These are phyloP conservation scores for Penicillium parvum DNA, from an alignment of 495 filamentous ascomycete species.

Conservation along the genomic window DNA sequence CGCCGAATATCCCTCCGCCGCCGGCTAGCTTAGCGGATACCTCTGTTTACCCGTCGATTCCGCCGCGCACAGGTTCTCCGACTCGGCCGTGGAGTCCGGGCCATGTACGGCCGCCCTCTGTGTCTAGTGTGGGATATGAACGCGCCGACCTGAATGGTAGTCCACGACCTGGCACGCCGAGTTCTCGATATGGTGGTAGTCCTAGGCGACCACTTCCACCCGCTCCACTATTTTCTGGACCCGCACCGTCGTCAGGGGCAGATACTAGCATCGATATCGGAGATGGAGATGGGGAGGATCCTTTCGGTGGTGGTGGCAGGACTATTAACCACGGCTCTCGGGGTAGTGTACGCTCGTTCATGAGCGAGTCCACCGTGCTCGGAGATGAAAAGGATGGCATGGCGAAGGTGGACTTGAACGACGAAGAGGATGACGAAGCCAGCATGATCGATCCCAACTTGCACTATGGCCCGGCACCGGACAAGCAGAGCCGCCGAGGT, in stretches of 20 bases:
- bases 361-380: constrained; percentile 59
- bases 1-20: constrained; percentile 54
- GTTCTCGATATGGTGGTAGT: constrained; percentile 79
- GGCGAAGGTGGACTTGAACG: constrained; percentile 41
- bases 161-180: constrained; percentile 85
- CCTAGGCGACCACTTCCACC: constrained; percentile 85
- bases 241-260: constrained; percentile 23
- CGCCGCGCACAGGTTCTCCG: constrained; percentile 51
- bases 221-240: constrained; percentile 72
- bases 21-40: constrained; percentile 37
- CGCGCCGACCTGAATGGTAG: constrained; percentile 83
- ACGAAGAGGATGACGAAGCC: constrained; percentile 39
- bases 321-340: constrained; percentile 39
- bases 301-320: constrained; percentile 64
- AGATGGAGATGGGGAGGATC: constrained; percentile 65
- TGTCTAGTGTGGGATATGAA: constrained; percentile 67
- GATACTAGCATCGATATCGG: constrained; percentile 49
- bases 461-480: constrained; percentile 85
- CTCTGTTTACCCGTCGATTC: constrained; percentile 43
- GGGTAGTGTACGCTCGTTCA: constrained; percentile 56
- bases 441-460: constrained; percentile 41
- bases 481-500: constrained; percentile 79
- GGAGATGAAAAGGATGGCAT: constrained; percentile 50
- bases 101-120: constrained; percentile 47
- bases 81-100: constrained; percentile 72